Evolutionary conservation across 371 early-diverging fungal genomes (phyloP).

Genomic region (Mucor circinelloides): DNA sequence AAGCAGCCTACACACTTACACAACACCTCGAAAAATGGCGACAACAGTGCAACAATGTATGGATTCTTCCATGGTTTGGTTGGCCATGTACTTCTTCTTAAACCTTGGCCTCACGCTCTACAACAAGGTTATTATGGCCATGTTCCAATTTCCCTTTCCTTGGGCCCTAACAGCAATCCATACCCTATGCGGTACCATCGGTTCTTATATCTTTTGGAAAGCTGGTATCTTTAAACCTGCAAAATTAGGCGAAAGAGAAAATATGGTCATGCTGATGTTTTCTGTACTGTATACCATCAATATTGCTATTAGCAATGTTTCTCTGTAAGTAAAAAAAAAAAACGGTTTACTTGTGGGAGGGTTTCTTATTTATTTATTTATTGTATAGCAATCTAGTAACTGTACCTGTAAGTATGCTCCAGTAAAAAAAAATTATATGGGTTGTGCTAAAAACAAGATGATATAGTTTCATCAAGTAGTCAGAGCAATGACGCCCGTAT

Average conservation of each 20-base stretch:
- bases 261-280: conserved; percentile 74
- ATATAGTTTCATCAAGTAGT: conserved; percentile 86
- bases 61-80: conserved; percentile 62
- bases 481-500: conserved; percentile 84
- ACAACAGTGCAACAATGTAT: conserved; percentile 17
- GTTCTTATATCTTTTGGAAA: conserved; percentile 57
- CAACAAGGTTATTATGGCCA: conserved; percentile 82
- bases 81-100: conserved; percentile 75
- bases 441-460: not conserved
- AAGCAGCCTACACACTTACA: too few species aligned
- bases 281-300: conserved; percentile 89
- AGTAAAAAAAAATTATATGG: not conserved
- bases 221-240: conserved; percentile 65
- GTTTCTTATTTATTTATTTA: not conserved
- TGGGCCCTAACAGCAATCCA: conserved; percentile 91
- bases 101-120: conserved; percentile 84
- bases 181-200: conserved; percentile 72
- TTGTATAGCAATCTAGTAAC: conserved; percentile 43
- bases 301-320: conserved; percentile 87
- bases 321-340: conserved; percentile 61
- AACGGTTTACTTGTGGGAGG: not conserved
- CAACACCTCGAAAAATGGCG: conserved; percentile 8
- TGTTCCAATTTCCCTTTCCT: conserved; percentile 79
- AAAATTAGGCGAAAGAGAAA: conserved; percentile 64
- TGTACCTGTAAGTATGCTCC: conserved; percentile 40